Percentiles rank a stretch among this genome's conserved stretches.
phyloP scores from a whole-genome alignment of 129 eudicot species.

The Pulicaria dysenterica region DNA sequence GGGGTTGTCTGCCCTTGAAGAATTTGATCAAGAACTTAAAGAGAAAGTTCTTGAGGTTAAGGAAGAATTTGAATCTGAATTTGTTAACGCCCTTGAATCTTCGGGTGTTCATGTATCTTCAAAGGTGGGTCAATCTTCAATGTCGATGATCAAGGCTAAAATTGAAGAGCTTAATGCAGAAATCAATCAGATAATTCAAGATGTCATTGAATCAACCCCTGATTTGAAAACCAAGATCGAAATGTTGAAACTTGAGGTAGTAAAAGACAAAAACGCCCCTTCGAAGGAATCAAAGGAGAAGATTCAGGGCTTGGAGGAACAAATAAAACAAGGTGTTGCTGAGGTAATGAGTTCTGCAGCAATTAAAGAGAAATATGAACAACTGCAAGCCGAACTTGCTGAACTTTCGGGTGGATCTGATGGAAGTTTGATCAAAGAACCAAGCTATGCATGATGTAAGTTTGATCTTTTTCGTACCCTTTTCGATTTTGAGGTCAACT shows the following conservation, averaged over 20 bases:
- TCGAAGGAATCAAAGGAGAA: constrained; percentile 54
- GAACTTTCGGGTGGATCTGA: constrained; percentile 50
- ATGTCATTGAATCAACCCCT: constrained; percentile 53
- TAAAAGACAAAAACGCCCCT: constrained; percentile 50
- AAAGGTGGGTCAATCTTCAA: constrained; percentile 32
- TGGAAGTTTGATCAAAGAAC: constrained; percentile 45
- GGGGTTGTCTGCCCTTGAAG: constrained; percentile 39
- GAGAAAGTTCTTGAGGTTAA: constrained; percentile 49
- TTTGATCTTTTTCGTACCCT: constrained; percentile 1
- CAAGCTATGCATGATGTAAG: constrained; percentile 33
- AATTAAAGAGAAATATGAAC: constrained; percentile 54
- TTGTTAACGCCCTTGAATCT: constrained; percentile 48
- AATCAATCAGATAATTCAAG: constrained; percentile 46
- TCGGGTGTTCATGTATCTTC: constrained; percentile 51
- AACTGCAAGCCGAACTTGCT: constrained; percentile 50
- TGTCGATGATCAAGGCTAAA: constrained; percentile 39
- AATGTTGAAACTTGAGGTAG: constrained; percentile 50
- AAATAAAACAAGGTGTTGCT: constrained; percentile 57
- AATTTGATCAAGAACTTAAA: constrained; percentile 47
- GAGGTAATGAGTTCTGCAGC: constrained; percentile 54
- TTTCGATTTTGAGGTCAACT: not conserved
- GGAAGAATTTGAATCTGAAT: constrained; percentile 55
- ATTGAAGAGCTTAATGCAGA: constrained; percentile 57
- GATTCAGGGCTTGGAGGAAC: constrained; percentile 55
- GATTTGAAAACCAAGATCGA: constrained; percentile 65